Evolutionary conservation across 75 land plant species (phyloP), one percentile per base, ranked within the genome.

Genomic region (Picea glauca): DNA sequence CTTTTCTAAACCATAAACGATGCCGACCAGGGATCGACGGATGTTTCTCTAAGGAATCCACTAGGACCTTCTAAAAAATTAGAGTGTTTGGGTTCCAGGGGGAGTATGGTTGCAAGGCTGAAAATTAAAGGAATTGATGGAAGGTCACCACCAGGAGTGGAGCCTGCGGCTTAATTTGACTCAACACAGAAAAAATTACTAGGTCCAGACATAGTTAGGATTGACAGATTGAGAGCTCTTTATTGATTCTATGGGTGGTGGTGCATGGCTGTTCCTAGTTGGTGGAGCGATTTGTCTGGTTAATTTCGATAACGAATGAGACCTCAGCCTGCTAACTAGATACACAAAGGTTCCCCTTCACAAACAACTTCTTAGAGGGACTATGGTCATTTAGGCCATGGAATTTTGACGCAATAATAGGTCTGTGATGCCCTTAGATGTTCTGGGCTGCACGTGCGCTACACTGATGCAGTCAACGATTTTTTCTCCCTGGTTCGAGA

Each of bases 251-350:
- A 83, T 86, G 83, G 88, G 85, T 83, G 88, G 88, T 86, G 88
- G 88, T 86, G 82, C 85, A 86, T 86, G 85, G 85, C 65, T 76
- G 76, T 86, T 86, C 83, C 83, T 86, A 86, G 85, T 86, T 86
- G 85, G 87, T 83, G 92, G 94, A 92, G 89, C 84, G 86, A 93
- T 90, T 93, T 93, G 93, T 91, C 89, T 85, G 91, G 95, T 91
- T 93, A 90, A 93, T 91, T 93, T 84, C 83, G 88, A 82, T 93
- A 91, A 93, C 85, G 90, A 93, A 91, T 90, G 93, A 91, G 95
- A 93, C 95, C 95, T 93, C 93, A 89, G 88, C 91, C 88, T 89
- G 85, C 90, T 93, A 92, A 89, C 90, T 90, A 89, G 90, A 26
- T 0, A 26, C 26, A 26, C 26, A 26, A 0, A 26, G 26, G 26